Base-by-base conservation (phyloP, 306 rosid genomes). In the Begonia fuchsioides region DNA sequence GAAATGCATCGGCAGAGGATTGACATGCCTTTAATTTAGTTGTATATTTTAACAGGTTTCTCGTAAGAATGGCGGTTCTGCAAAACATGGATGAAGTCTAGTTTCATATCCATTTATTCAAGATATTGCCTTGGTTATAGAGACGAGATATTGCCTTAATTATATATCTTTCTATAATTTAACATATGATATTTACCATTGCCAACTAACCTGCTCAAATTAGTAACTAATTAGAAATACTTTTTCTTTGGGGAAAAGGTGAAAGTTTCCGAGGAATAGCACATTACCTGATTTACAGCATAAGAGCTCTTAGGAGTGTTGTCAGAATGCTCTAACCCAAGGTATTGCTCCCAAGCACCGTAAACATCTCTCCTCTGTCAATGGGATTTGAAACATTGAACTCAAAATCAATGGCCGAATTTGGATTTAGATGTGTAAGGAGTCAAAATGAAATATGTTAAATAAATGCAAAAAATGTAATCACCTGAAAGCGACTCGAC, bases 291-390 rank as follows among this genome's bases (percentile, higher is more conserved):
- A 67, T 81, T 74, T 47, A 58, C 75, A 2, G 86, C 71, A 66
- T 70, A 76, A 38, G 84, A 64, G 65, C 95, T 76, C 68, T 75
- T 84, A 8, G 95, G 84, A 40, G 80, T 52, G 75, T 58, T 79
- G 66, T 78, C 93, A 43, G 82, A 63, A 64, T 88, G 97, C 55
- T 88, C 97, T 78, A 88, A 65, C 38, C 97, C 97, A n/a, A 88
- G 95, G 71, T 84, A 88, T 59, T 88, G 97, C 74, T 88, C 97
- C 97, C 97, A 88, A 13, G 95, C 90, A 17, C 97, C 95, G 32
- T 88, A 84, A 50, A 81, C 70, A 62, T 88, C 95, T 60, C 93
- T 81, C 56, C 87, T 76, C 97, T 88, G 51, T 14, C 10, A 41
- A 53, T 10, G 11, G 5, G 3, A 26, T n/a, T 26, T 26, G 35